phyloP scores from a whole-genome alignment of 2,329 filamentous ascomycete genomes.

The Microdochium trichocladiopsis region DNA sequence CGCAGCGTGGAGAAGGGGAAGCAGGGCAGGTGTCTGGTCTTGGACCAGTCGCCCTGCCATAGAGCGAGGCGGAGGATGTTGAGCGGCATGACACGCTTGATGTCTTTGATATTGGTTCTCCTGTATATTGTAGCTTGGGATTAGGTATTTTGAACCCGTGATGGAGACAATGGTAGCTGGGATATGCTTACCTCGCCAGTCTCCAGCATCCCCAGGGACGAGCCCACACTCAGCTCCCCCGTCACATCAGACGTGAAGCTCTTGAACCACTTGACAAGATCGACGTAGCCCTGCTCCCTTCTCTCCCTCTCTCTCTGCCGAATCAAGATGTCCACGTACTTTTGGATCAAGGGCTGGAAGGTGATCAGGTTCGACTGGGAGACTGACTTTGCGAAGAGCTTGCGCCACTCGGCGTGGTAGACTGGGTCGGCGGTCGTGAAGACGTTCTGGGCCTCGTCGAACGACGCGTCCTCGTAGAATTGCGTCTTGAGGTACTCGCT shows the following conservation, averaged over 20 bases:
- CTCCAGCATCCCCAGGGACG: constrained; percentile 42
- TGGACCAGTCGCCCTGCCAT: constrained; percentile 5
- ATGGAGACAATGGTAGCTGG: too few relatives aligned
- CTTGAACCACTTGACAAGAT: constrained; percentile 42
- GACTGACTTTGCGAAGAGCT: constrained; percentile 31
- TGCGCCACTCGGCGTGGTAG: constrained; percentile 29
- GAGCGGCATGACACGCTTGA: constrained; percentile 17
- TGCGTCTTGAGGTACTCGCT: constrained; percentile 17
- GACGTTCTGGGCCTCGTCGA: constrained; percentile 17
- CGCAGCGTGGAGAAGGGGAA: constrained; percentile 15
- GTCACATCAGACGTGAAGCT: constrained; percentile 45
- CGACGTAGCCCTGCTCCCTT: constrained; percentile 21
- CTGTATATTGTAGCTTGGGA: too few relatives aligned
- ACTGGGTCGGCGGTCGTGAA: constrained; percentile 32
- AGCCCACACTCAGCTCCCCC: constrained; percentile 39
- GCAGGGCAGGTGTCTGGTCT: constrained; percentile 10
- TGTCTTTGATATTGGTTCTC: constrained; percentile 28
- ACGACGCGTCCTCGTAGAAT: constrained; percentile 12
- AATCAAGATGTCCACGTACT: constrained; percentile 29
- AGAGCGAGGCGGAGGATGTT: constrained; percentile 14
- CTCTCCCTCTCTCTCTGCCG: constrained; percentile 36
- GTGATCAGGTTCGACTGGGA: constrained; percentile 25
- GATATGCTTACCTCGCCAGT: constrained; percentile 33
- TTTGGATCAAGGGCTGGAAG: constrained; percentile 23
- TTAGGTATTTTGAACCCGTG: too few relatives aligned